These are phyloP conservation scores for Immersiella caudata DNA, from an alignment of 495 filamentous ascomycete species.

Conservation along the genomic window DNA sequence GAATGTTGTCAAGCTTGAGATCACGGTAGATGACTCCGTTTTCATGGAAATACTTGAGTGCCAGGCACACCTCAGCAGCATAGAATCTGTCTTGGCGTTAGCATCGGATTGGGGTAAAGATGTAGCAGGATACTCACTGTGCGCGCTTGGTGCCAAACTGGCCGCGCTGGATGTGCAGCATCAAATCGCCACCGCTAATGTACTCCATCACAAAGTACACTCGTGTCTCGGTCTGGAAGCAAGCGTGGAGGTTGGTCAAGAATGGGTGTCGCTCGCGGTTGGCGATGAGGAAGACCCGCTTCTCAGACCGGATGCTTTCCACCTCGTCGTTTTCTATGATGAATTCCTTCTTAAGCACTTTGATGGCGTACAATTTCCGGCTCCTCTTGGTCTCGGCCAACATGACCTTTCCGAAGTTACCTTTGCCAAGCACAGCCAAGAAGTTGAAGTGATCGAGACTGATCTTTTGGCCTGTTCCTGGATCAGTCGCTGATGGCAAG, in stretches of 20 bases:
- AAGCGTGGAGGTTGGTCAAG: constrained; percentile 91
- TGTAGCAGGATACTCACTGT: constrained; percentile 64
- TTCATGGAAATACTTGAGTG: constrained; percentile 98
- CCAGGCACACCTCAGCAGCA: constrained; percentile 94
- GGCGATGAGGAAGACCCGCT: constrained; percentile 93
- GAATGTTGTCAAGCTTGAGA: constrained; percentile 98
- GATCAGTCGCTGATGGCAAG: constrained; percentile 60
- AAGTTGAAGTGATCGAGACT: constrained; percentile 99
- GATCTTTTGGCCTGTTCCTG: constrained; percentile 75
- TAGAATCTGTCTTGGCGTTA: constrained; percentile 70
- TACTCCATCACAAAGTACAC: constrained; percentile 99
- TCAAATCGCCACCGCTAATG: constrained; percentile 97
- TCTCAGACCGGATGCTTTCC: constrained; percentile 97
- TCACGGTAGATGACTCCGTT: constrained; percentile 99
- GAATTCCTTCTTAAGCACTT: constrained; percentile 99
- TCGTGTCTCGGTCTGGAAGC: constrained; percentile 98
- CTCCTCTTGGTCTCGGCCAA: constrained; percentile 92
- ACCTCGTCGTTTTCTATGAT: constrained; percentile 99
- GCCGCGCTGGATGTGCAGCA: constrained; percentile 97
- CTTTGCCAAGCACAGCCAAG: constrained; percentile 96
- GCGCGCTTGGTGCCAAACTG: constrained; percentile 95
- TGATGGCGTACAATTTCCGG: constrained; percentile 95
- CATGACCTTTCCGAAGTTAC: constrained; percentile 99
- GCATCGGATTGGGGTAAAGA: not conserved
- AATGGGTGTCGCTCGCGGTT: constrained; percentile 99